These are phyloP conservation scores for Candolleomyces eurysporus DNA, from an alignment of 768 basidiomycete species.

Conservation along the genomic window DNA sequence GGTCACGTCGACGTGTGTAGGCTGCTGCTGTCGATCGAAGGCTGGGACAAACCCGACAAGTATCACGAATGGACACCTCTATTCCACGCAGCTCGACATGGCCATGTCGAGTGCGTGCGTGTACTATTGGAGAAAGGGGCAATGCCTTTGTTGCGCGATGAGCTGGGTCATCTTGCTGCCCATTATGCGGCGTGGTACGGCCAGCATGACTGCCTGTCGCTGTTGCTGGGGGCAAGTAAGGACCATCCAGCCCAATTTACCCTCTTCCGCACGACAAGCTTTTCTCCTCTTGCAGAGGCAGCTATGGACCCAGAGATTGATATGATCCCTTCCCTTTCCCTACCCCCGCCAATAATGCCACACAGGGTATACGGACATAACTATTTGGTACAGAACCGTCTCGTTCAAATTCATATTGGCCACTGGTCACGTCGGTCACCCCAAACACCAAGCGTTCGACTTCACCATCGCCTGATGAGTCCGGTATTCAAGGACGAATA, in stretches of 20 bases:
- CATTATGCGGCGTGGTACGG: constrained; percentile 99
- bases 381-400: constrained; percentile 80
- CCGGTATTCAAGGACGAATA: constrained; percentile 65
- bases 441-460: constrained; percentile 49
- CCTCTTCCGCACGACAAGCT: constrained; percentile 20
- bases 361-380: constrained; percentile 97
- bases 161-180: constrained; percentile 78
- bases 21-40: constrained; percentile 69
- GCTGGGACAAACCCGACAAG: constrained; percentile 89
- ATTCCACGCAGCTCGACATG: constrained; percentile 91
- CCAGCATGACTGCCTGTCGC: constrained; percentile 63
- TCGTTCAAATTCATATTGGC: constrained; percentile 87
- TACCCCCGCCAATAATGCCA: constrained; percentile 98
- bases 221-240: constrained; percentile 50
- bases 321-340: constrained; percentile 87
- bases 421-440: constrained; percentile 44
- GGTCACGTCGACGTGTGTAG: constrained; percentile 86
- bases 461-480: constrained; percentile 73
- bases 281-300: constrained; percentile 35
- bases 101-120: constrained; percentile 68
- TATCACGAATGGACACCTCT: constrained; percentile 99
- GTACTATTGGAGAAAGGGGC: constrained; percentile 81
- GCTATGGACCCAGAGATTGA: constrained; percentile 74
- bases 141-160: constrained; percentile 75
- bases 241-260: constrained; percentile 25